These are phyloP conservation scores for Cichorium intybus DNA, from an alignment of 140 eudicot species.

Conservation along the genomic window DNA sequence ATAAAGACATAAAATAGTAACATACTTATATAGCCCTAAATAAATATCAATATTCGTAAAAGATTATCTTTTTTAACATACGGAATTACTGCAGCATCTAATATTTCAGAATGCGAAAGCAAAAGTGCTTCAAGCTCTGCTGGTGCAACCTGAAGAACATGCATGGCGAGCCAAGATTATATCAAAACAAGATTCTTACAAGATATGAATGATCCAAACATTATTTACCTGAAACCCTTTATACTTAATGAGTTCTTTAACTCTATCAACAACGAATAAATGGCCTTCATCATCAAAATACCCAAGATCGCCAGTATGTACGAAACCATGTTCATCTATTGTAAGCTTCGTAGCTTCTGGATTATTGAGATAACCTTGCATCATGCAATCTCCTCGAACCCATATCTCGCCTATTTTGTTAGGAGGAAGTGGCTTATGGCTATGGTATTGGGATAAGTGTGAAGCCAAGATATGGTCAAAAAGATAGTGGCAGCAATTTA, in stretches of 20 bases:
- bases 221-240: constrained; percentile 67
- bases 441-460: constrained; percentile 11
- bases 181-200: neutral
- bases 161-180: neutral
- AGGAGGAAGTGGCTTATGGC: constrained; percentile 56
- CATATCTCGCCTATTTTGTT: constrained; percentile 65
- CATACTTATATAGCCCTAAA: too few species aligned
- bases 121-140: constrained; percentile 83
- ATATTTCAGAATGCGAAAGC: constrained; percentile 62
- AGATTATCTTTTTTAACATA: constrained; percentile 17
- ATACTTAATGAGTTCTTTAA: constrained; percentile 73
- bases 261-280: constrained; percentile 61
- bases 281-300: constrained; percentile 68
- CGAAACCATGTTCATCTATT: constrained; percentile 60
- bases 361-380: constrained; percentile 71
- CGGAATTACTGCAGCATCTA: constrained; percentile 76
- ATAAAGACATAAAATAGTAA: too few species aligned
- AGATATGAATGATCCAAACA: neutral
- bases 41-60: neutral
- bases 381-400: constrained; percentile 58
- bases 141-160: constrained; percentile 62
- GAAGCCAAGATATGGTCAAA: too few species aligned
- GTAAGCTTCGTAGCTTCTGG: constrained; percentile 59
- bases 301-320: constrained; percentile 78
- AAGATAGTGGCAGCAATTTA: too few species aligned